Evolutionary conservation across 164 flowering plant genomes (phyloP).

Genomic region (Magnolia sinica): DNA sequence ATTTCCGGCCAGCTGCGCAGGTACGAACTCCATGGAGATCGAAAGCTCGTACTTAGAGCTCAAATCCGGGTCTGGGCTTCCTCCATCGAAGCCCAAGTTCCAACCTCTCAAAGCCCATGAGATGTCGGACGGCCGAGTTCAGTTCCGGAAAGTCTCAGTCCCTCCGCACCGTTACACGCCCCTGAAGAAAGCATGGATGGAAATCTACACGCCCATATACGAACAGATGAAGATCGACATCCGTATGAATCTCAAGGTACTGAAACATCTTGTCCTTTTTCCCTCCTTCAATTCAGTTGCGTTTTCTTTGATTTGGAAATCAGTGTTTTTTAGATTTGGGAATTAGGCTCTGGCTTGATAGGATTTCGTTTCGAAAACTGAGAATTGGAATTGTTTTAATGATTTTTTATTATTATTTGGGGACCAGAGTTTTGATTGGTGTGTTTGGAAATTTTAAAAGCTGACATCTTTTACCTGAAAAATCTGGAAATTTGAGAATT

Average conservation of each 20-base stretch:
- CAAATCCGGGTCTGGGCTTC: not conserved
- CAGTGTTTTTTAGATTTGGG: too few relatives aligned
- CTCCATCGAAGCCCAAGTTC: slow-evolving; percentile 12
- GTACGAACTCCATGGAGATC: slow-evolving; percentile 6
- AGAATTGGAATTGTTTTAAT: not conserved
- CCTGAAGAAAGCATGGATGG: slow-evolving; percentile 40
- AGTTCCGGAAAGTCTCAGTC: slow-evolving; percentile 26
- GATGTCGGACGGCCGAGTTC: slow-evolving; percentile 17
- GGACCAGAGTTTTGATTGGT: too few relatives aligned
- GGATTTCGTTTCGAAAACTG: not conserved
- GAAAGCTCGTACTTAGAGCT: not conserved
- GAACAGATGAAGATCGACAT: slow-evolving; percentile 36
- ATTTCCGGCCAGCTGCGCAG: not conserved
- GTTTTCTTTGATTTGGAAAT: not conserved
- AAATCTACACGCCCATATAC: slow-evolving; percentile 29
- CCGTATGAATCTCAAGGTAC: slow-evolving; percentile 38
- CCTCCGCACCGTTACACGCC: slow-evolving; percentile 36
- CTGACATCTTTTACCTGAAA: too few relatives aligned
- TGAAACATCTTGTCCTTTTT: not conserved
- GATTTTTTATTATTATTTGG: not conserved
- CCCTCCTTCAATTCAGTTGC: not conserved
- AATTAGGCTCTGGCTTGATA: too few relatives aligned
- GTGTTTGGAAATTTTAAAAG: too few relatives aligned
- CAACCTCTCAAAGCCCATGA: slow-evolving; percentile 22
- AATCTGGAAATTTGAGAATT: too few relatives aligned